These are phyloP conservation scores for Penstemon barbatus DNA, from an alignment of 257 asterid species.

Conservation along the genomic window DNA sequence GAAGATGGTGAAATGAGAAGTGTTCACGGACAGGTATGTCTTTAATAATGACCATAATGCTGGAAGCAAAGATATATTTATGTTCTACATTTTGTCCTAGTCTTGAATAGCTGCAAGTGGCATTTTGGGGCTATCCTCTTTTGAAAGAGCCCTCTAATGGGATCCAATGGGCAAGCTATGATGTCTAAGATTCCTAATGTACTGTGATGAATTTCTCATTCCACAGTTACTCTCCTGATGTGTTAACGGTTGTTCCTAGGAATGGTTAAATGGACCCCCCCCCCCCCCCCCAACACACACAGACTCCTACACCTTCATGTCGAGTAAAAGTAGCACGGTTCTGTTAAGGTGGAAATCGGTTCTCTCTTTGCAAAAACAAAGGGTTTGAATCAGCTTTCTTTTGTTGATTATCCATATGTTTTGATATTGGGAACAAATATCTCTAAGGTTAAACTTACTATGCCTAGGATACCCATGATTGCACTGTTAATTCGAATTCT, in stretches of 20 bases:
- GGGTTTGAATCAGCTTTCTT: not conserved
- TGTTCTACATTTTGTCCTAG: not conserved
- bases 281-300: no score
- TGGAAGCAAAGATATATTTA: not conserved
- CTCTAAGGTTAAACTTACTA: not conserved
- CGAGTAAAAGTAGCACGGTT: not conserved
- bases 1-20: constrained; percentile 99
- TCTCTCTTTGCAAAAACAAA: not conserved
- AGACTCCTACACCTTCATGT: no score
- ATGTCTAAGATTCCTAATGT: not conserved
- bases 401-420: not conserved
- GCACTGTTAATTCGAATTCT: not conserved
- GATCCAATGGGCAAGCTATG: not conserved
- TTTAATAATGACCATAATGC: constrained; percentile 4
- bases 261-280: no score
- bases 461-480: not conserved
- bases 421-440: not conserved
- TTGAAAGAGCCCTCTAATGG: not conserved
- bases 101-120: constrained; percentile 19
- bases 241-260: no score
- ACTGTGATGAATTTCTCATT: not conserved
- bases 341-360: not conserved
- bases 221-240: not conserved
- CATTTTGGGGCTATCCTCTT: not conserved
- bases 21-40: constrained; percentile 81